These are phyloP conservation scores for Ricinus communis DNA, from an alignment of 345 rosid genomes.

Conservation along the genomic window DNA sequence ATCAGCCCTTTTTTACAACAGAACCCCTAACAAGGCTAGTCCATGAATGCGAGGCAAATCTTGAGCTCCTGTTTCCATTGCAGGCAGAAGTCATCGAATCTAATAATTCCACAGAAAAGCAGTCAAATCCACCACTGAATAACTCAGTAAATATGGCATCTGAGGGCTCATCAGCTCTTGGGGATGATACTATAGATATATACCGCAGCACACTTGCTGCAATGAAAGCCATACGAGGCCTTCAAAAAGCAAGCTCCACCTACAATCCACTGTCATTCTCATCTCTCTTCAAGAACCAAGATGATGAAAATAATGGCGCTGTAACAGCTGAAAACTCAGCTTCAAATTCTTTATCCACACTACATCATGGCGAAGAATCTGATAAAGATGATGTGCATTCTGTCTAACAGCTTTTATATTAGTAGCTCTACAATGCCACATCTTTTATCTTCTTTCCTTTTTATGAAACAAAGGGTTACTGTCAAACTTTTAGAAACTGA, in stretches of 20 bases:
- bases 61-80: constrained; percentile 81
- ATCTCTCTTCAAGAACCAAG: constrained; percentile 49
- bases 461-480: not conserved
- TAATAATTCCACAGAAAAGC: constrained; percentile 22
- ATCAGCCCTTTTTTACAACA: constrained; percentile 78
- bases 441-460: not conserved
- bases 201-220: constrained; percentile 95
- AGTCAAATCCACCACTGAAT: constrained; percentile 22
- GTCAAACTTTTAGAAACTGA: constrained; percentile 10
- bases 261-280: constrained; percentile 74
- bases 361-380: constrained; percentile 40
- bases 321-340: constrained; percentile 70
- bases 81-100: constrained; percentile 85
- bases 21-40: constrained; percentile 87
- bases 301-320: constrained; percentile 58
- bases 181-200: constrained; percentile 60
- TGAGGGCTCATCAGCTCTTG: constrained; percentile 51
- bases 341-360: constrained; percentile 43
- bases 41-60: constrained; percentile 80
- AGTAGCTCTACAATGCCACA: not conserved
- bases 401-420: constrained; percentile 17
- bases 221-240: constrained; percentile 81
- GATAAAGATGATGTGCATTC: constrained; percentile 52
- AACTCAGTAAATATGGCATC: constrained; percentile 30
- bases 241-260: constrained; percentile 90